phyloP scores from a whole-genome alignment of 257 asterid species.

The Solanum pennellii region DNA sequence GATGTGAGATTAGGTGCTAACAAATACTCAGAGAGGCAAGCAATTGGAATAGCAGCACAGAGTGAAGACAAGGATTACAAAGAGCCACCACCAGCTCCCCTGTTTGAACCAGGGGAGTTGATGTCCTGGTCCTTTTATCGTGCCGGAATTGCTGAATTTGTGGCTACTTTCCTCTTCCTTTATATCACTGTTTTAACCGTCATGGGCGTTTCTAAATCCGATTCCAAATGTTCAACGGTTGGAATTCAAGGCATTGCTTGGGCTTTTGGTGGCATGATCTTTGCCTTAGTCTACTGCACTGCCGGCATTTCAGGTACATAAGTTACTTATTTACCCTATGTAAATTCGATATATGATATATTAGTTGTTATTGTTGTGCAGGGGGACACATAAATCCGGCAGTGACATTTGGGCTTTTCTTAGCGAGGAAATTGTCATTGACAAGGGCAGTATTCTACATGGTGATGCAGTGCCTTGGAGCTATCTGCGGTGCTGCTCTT shows the following conservation, averaged over 20 bases:
- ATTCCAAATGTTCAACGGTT: slow-evolving; percentile 35
- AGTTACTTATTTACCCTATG: background rate
- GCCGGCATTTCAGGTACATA: slow-evolving; percentile 51
- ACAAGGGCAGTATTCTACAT: slow-evolving; percentile 24
- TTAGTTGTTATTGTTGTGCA: background rate
- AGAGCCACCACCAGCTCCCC: slow-evolving; percentile 60
- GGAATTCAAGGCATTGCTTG: slow-evolving; percentile 69
- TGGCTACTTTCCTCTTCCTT: slow-evolving; percentile 48
- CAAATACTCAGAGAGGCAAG: slow-evolving; percentile 47
- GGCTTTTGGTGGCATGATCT: slow-evolving; percentile 71
- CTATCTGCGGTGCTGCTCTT: slow-evolving; percentile 28
- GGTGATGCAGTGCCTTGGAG: slow-evolving; percentile 36
- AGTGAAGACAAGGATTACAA: slow-evolving; percentile 54
- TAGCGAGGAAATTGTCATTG: slow-evolving; percentile 26
- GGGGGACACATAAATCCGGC: slow-evolving; percentile 35
- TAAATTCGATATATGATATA: background rate
- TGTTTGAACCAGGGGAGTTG: slow-evolving; percentile 50
- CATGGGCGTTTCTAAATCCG: slow-evolving; percentile 39
- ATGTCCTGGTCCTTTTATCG: slow-evolving; percentile 53
- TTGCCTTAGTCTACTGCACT: slow-evolving; percentile 62
- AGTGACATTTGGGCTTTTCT: slow-evolving; percentile 28
- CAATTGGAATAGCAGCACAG: slow-evolving; percentile 59
- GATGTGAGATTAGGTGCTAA: slow-evolving; percentile 54
- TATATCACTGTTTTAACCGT: slow-evolving; percentile 41
- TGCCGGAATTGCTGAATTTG: slow-evolving; percentile 56